Base-by-base conservation (phyloP, 2,329 filamentous ascomycete species). In the Colletotrichum gloeosporioides region DNA sequence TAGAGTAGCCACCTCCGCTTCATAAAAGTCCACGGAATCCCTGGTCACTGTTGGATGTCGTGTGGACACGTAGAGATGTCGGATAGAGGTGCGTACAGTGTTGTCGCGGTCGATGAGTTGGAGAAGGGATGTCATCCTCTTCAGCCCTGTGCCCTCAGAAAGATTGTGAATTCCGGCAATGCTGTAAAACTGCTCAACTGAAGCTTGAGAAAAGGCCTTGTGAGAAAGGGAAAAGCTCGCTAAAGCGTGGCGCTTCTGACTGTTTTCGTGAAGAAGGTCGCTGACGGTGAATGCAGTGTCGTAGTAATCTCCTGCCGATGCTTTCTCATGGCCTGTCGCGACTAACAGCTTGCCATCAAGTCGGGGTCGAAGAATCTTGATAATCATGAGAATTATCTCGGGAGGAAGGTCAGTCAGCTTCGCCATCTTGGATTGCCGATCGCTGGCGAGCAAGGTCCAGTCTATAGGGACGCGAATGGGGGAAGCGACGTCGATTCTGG, bases 121-220 rank as follows among this genome's bases (percentile, higher is more conserved):
- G n/a, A 49, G 44, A 22, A 49, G 44, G 6, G 44, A 49, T 49
- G 4, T 2, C 44, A 49, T 49, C 2, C 44, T 49, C 18, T 22
- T 49, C n/a, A 22, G 1, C n/a, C 3, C 9, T 3, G 9, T 49
- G 6, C n/a, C 1, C 6, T 10, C 44, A 0, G 0, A 3, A 7
- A 49, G 10, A 2, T 22, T 13, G 44, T 49, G n/a, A 8, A 49
- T 13, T 13, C 44, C 44, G 5, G n/a, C 2, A 0, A 49, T 49
- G 10, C 6, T 49, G 2, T 49, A 8, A 0, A 4, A 0, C 0
- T 44, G 18, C 39, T 44, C 18, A 44, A 44, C 39, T 44, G 39
- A n/a, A n/a, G 39, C 18, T 44, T 2, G 39, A 10, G 0, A 0
- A 3, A 44, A 44, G 5, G 39, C 18, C 18, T 0, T 44, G 9